These are phyloP conservation scores for Rhodotorula mucilaginosa DNA, from an alignment of 1,284 basidiomycete species.

Conservation along the genomic window DNA sequence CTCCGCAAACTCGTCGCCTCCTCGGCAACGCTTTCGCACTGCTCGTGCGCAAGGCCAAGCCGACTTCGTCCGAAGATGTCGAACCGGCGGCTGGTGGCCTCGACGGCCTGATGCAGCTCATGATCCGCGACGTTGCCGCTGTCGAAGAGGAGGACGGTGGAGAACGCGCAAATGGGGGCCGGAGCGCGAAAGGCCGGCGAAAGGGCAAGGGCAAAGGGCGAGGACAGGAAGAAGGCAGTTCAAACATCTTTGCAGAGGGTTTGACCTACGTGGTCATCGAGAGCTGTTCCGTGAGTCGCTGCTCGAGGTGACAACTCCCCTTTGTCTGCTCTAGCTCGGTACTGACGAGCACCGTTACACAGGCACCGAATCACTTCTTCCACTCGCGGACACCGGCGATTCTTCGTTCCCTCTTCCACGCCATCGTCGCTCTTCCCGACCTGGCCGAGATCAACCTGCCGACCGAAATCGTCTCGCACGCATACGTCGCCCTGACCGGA, in stretches of 20 bases:
- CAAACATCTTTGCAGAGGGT: conserved; percentile 39
- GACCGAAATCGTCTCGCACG: conserved; percentile 29
- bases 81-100: conserved; percentile 7
- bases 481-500: conserved; percentile 15
- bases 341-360: background rate
- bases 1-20: conserved; percentile 42
- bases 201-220: conserved; percentile 38
- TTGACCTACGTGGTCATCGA: conserved; percentile 39
- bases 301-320: too few relatives aligned
- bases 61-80: conserved; percentile 7
- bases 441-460: conserved; percentile 22
- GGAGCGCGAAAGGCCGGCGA: conserved; percentile 27
- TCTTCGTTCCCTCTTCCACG: conserved; percentile 28
- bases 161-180: conserved; percentile 11
- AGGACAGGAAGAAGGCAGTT: conserved; percentile 38
- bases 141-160: conserved; percentile 25
- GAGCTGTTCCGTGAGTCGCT: conserved; percentile 31
- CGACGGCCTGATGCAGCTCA: conserved; percentile 24
- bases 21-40: conserved; percentile 43
- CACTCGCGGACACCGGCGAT: conserved; percentile 40
- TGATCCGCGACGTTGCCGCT: conserved; percentile 26
- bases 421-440: conserved; percentile 21
- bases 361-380: conserved; percentile 40
- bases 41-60: conserved; percentile 41
- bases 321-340: background rate